Evolutionary conservation across 495 filamentous ascomycete species (phyloP), one percentile per base, ranked within the genome.

Genomic region (Aspergillus haitiensis): DNA sequence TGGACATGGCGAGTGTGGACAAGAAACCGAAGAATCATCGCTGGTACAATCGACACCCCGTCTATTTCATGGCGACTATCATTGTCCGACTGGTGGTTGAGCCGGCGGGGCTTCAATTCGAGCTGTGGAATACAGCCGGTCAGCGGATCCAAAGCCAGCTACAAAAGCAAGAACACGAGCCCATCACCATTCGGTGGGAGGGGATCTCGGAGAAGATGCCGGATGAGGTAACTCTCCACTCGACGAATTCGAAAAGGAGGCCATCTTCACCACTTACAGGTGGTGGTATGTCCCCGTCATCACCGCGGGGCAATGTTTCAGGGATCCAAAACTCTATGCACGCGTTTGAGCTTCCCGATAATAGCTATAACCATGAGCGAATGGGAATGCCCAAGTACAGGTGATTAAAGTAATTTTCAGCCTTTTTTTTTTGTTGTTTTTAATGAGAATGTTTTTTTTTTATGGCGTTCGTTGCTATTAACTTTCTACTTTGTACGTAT

Each of bases 1-100:
- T 75, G 57, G 45, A 51, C 33, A 64, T 60, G 21, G 39, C 67
- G 56, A 67, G 56, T 35, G 78, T 79, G 1, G 78, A 78, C 0
- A 71, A 69, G 45, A 81, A 78, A 49, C 70, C 80, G 34, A 78
- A 77, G 56, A 77, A 78, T 52, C 65, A 72, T 7, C 75, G 72
- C 44, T 78, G 72, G 72, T 80, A 79, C 51, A 75, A 58, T 36
- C 55, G 55, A 11, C 45, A 47, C n/a, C 55, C 55, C 9, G 55
- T 58, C 12, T 58, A 58, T 11, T 58, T 58, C 4, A 11, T 51
- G 10, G 55, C 37, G 11, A 58, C 55, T 8, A 48, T 58, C 10
- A 36, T 58, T 11, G 55, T 58, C 34, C 50, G 44, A 6, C 47
- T 58, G 34, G 55, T 58, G 10, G 51, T 58, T 9, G 46, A 51